A percentile compares a stretch with the other conserved stretches of the same genome.
phyloP scores from a whole-genome alignment of 306 rosid species.

The Luffa acutangula region DNA sequence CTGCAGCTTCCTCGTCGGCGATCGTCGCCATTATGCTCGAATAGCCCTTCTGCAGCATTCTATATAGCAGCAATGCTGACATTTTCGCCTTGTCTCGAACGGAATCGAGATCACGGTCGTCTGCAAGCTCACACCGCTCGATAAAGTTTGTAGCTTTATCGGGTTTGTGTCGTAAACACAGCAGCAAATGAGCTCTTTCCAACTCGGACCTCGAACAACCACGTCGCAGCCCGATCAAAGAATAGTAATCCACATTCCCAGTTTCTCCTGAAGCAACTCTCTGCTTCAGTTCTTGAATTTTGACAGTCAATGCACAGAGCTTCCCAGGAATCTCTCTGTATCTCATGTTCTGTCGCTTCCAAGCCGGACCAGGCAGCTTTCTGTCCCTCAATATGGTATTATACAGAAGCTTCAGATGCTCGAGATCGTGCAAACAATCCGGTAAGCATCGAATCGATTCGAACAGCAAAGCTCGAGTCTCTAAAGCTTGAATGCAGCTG shows the following conservation, averaged over 20 bases:
- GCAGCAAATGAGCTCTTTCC: constrained; percentile 67
- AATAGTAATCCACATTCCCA: constrained; percentile 63
- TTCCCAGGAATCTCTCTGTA: constrained; percentile 87
- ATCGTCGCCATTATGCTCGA: constrained; percentile 45
- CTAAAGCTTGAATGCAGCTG: constrained; percentile 72
- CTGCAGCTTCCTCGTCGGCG: constrained; percentile 64
- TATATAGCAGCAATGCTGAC: constrained; percentile 60
- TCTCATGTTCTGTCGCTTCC: constrained; percentile 75
- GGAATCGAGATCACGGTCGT: constrained; percentile 58
- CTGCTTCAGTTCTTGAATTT: constrained; percentile 54
- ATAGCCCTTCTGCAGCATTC: constrained; percentile 87
- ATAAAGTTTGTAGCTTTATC: constrained; percentile 60
- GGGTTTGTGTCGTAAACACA: constrained; percentile 72
- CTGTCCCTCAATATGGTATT: constrained; percentile 73
- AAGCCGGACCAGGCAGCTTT: constrained; percentile 76
- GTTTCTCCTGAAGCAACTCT: constrained; percentile 66
- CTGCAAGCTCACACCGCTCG: constrained; percentile 68
- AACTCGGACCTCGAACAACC: constrained; percentile 86
- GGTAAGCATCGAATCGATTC: constrained; percentile 79
- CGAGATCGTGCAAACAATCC: constrained; percentile 77
- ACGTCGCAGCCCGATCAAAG: constrained; percentile 64
- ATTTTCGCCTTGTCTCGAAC: constrained; percentile 69
- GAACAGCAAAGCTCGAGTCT: constrained; percentile 65
- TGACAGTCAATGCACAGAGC: constrained; percentile 48
- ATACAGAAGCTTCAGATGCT: constrained; percentile 80